Conservation (phyloP, 1,284 basidiomycete genomes). For the Acaromyces ingoldii region DNA sequence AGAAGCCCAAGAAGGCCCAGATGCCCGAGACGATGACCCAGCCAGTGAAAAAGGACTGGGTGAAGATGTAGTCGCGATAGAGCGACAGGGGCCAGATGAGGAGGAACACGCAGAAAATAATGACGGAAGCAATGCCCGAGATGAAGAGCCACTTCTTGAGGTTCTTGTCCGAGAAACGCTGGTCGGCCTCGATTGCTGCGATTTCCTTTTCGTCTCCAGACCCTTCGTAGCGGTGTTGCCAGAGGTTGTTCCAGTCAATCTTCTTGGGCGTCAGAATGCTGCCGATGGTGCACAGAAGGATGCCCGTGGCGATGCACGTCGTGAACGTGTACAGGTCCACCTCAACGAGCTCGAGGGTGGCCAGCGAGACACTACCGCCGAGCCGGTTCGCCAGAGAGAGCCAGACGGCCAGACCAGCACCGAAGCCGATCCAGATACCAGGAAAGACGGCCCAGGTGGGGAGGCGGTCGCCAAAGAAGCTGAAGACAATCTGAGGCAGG, state of each 20-base stretch:
- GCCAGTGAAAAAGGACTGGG: constrained; percentile 39
- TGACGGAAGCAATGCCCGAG: constrained; percentile 14
- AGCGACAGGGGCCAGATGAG: constrained; percentile 48
- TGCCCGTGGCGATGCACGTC: constrained; percentile 26
- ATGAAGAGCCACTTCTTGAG: constrained; percentile 13
- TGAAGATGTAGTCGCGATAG: constrained; percentile 48
- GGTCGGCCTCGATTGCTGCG: constrained; percentile 3
- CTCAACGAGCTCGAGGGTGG: constrained; percentile 25
- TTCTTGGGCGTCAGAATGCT: constrained; percentile 22
- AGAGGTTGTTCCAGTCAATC: constrained; percentile 25
- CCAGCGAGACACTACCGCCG: constrained; percentile 26
- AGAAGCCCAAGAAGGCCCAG: constrained; percentile 40
- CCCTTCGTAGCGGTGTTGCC: not conserved
- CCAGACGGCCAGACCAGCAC: constrained; percentile 41
- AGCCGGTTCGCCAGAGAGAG: constrained; percentile 30
- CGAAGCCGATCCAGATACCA: constrained; percentile 45
- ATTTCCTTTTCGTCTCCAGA: constrained; percentile 11
- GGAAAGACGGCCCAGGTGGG: constrained; percentile 34
- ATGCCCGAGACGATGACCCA: constrained; percentile 44
- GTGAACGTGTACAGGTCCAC: constrained; percentile 12
- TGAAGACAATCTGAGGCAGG: constrained; percentile 32
- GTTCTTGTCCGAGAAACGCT: not conserved
- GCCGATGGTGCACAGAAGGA: constrained; percentile 16
- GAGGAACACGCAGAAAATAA: constrained; percentile 35
- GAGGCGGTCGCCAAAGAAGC: constrained; percentile 37